Evolutionary conservation across 2,329 filamentous ascomycete species (phyloP), one percentile per base, ranked within the genome.

Genomic region (Pseudodiploospora longispora): DNA sequence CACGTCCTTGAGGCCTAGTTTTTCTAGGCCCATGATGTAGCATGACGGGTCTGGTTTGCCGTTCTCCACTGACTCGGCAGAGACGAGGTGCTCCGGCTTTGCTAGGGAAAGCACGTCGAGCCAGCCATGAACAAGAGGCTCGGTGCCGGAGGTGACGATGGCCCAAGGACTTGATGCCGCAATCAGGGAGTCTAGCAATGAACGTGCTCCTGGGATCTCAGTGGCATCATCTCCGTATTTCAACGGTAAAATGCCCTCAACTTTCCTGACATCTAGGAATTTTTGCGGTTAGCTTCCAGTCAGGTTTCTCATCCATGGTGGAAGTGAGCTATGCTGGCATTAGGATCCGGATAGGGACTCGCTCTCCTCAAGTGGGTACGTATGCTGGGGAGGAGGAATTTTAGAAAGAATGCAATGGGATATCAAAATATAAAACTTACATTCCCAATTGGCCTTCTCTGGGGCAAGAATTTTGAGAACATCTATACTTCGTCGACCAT

Each of bases 371-470:
- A 19, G 19, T 19, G 19, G 19, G 19, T 19, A 19, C 19, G 19
- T 19, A 19, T 19, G 19, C 19, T 19, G 19, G 19, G 6, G 29
- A 40, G 12, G 30, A 19, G 19, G 19, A 19, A 19, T 2, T 19
- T 19, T 2, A 19, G 19, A 19, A 19, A 19, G 19, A 19, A 19
- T 19, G 19, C 19, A 19, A 19, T 19, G 19, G 19, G 19, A 19
- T 19, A 19, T 19, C 19, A 19, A n/a, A 28, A 32, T 19, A 36
- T 35, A 32, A 38, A 47, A 78, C 86, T 69, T 68, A 94, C 88
- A 95, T 52, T 95, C 88, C 88, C 86, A 91, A 55, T 84, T 96
- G 36, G 93, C 93, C 61, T 88, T 87, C 54, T 86, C 82, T 10
- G 88, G 85, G 50, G 87, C 83, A 47, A 95, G 78, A 29, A 90